A percentile compares a stretch with the other conserved stretches of the same genome.
Evolutionary conservation across 768 basidiomycete genomes (phyloP).

Genomic region (Asterophora lycoperdoides): DNA sequence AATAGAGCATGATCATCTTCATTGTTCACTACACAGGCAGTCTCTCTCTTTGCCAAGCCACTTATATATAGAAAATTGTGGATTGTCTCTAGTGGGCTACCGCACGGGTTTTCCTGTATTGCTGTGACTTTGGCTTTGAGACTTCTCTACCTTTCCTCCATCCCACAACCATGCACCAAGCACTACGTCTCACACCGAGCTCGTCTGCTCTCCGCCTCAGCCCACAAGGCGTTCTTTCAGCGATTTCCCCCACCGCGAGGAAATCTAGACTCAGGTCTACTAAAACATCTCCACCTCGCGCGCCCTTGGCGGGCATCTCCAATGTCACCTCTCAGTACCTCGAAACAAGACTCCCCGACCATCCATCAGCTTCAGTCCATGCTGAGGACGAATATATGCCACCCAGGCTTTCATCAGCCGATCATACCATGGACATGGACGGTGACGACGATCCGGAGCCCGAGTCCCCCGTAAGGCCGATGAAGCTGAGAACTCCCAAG

Average conservation of each 20-base stretch:
- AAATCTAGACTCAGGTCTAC: constrained; percentile 1
- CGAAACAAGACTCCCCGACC: not conserved
- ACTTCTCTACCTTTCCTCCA: not conserved
- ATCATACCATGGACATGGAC: too few relatives aligned
- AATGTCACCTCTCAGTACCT: not conserved
- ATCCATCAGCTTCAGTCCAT: too few relatives aligned
- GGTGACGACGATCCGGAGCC: too few relatives aligned
- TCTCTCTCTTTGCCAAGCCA: too few relatives aligned
- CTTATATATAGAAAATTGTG: too few relatives aligned
- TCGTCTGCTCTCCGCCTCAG: too few relatives aligned
- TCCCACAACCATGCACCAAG: constrained; percentile 2
- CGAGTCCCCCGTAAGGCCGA: not conserved
- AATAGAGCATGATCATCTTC: too few relatives aligned
- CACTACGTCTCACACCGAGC: constrained; percentile 1
- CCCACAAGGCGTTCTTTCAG: too few relatives aligned
- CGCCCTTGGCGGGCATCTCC: constrained; percentile 2
- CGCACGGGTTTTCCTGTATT: not conserved
- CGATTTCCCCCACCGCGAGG: not conserved
- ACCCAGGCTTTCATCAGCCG: too few relatives aligned
- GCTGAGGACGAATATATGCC: too few relatives aligned
- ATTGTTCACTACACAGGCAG: too few relatives aligned
- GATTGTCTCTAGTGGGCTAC: too few relatives aligned
- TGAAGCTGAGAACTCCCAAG: not conserved
- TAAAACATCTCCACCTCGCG: constrained; percentile 1
- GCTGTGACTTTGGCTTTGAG: not conserved